phyloP scores from a whole-genome alignment of 2,329 filamentous ascomycete species.

The Niveomyces coronatus region DNA sequence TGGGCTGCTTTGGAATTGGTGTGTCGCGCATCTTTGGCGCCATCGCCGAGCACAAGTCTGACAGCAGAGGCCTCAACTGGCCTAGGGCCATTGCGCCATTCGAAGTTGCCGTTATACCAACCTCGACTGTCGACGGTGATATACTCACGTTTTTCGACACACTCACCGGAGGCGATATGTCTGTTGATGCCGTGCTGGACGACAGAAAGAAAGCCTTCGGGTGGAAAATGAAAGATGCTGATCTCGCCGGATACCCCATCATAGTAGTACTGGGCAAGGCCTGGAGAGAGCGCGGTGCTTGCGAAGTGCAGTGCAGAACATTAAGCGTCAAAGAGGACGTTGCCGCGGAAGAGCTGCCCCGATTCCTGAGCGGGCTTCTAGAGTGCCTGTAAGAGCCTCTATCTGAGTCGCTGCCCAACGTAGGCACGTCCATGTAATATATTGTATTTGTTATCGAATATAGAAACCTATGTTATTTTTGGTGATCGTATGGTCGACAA shows the following conservation, averaged over 20 bases:
- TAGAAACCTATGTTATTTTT: too few species aligned
- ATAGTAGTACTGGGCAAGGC: slow-evolving; percentile 66
- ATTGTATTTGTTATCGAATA: too few species aligned
- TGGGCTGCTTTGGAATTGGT: slow-evolving; percentile 96
- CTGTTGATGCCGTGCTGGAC: slow-evolving; percentile 60
- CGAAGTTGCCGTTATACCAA: slow-evolving; percentile 57
- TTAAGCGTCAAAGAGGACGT: slow-evolving; percentile 53
- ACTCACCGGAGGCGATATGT: slow-evolving; percentile 28
- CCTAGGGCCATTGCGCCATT: slow-evolving; percentile 79
- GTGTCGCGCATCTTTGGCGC: slow-evolving; percentile 85
- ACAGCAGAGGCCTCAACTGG: slow-evolving; percentile 74
- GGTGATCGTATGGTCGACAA: too few species aligned
- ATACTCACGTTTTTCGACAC: slow-evolving; percentile 53
- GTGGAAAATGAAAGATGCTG: slow-evolving; percentile 87
- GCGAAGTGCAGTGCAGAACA: slow-evolving; percentile 71
- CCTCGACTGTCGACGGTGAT: slow-evolving; percentile 34
- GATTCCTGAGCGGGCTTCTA: slow-evolving; percentile 28
- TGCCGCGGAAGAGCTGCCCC: slow-evolving; percentile 35
- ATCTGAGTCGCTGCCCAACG: background rate
- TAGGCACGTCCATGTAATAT: too few species aligned
- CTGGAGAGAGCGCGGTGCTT: slow-evolving; percentile 48
- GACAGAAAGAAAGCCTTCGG: slow-evolving; percentile 58
- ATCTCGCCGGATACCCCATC: slow-evolving; percentile 79
- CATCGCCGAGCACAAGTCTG: slow-evolving; percentile 64
- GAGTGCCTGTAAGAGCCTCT: slow-evolving; percentile 32